Base-by-base conservation (phyloP, 2,329 filamentous ascomycete species). In the Leptographium radiaticola region DNA sequence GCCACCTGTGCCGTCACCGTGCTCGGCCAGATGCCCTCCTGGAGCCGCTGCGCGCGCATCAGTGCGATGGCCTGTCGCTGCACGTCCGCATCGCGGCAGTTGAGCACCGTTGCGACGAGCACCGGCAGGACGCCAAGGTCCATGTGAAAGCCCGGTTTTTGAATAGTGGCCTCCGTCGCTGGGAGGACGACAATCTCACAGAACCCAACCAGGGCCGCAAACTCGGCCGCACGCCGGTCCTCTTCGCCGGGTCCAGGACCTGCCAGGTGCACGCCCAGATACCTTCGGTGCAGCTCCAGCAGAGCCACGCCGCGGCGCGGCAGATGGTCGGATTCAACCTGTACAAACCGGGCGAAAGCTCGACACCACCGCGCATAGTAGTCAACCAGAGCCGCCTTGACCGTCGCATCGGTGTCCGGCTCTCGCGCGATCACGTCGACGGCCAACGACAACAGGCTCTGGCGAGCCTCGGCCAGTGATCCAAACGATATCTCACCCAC, bases 11-110 rank as follows among this genome's bases (percentile, higher is more conserved):
- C 48, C 2, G 54, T 53, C 20, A 56, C 36, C 0, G 46, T 30
- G 20, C 50, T 53, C 18, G 52, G 52, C 56, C 56, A 58, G 39
- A 58, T 54, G 39, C 56, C 56, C 45, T 58, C 56, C 3, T 56
- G 56, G 15, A 58, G 46, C 5, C 30, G 25, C 20, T 51, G 45
- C 16, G 48, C 36, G 0, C 42, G 30, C 33, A 58, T 49, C 5
- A 58, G 47, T 2, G 44, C 39, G 10, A 58, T 31, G 3, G 52
- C 53, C 6, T 54, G 54, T 15, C n/a, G 56, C 4, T 52, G 56
- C 11, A 58, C 54, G 4, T 13, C 51, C 2, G 39, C 33, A 11
- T 56, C 49, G 6, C 51, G 47, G 34, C 54, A 58, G 13, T 51
- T 51, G 15, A 55, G 30, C 6, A 58, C 52, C 0, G 52, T 53